A percentile compares a stretch with the other conserved stretches of the same genome.
Evolutionary conservation across 2,329 filamentous ascomycete genomes (phyloP).

Genomic region (Talaromyces sp.): DNA sequence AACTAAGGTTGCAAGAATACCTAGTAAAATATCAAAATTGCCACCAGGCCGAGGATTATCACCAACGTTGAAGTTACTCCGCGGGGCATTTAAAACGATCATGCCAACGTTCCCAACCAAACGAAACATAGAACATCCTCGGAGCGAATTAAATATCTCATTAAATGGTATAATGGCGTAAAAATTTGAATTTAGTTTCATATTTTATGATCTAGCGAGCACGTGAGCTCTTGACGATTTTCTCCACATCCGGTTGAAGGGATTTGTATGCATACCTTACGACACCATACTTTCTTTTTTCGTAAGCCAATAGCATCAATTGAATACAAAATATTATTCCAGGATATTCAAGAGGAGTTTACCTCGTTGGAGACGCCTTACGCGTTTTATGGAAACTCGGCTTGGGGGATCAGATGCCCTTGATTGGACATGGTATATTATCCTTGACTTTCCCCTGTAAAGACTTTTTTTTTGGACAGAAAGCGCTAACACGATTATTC

Average conservation of each 20-base stretch:
- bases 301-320: neutral
- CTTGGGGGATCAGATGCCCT: neutral
- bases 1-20: neutral
- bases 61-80: conserved; percentile 5
- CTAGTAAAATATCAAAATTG: neutral
- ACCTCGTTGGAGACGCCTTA: neutral
- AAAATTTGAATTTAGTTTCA: neutral
- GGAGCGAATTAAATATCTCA: conserved; percentile 1
- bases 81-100: neutral
- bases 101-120: neutral
- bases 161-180: neutral
- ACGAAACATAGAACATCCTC: neutral
- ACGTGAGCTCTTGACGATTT: neutral
- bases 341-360: neutral
- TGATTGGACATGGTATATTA: neutral
- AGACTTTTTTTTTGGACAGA: neutral
- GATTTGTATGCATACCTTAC: neutral
- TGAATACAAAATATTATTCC: neutral
- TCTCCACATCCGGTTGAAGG: neutral
- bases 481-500: neutral
- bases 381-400: conserved; percentile 2
- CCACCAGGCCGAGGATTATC: neutral
- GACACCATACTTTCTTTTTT: neutral
- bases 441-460: neutral
- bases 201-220: neutral